Conservation (phyloP, 768 basidiomycete species). For the Aureoboletus auriporus region DNA sequence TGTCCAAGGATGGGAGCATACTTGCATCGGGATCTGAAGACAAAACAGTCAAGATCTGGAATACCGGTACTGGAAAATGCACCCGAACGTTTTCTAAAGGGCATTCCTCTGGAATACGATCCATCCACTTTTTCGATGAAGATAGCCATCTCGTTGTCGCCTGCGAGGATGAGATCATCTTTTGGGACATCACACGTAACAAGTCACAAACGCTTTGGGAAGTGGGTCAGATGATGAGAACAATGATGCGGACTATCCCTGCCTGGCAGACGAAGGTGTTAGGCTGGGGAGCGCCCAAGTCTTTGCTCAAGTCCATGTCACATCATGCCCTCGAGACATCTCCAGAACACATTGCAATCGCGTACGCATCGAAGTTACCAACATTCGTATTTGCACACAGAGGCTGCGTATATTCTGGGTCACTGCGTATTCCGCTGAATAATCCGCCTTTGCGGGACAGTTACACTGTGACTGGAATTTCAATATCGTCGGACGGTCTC, state of each 20-base stretch:
- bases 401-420: not conserved
- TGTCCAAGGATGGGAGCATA: slow-evolving; percentile 16
- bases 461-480: not conserved
- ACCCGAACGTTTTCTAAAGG: slow-evolving; percentile 12
- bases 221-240: not conserved
- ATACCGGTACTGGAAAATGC: slow-evolving; percentile 13
- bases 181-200: slow-evolving; percentile 4
- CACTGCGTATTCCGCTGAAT: not conserved
- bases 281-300: not conserved
- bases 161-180: slow-evolving; percentile 6
- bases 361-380: slow-evolving; percentile 4
- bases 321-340: not conserved
- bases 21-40: slow-evolving; percentile 24
- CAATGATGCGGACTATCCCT: not conserved
- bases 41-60: slow-evolving; percentile 23
- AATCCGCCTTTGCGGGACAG: not conserved
- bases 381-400: slow-evolving; percentile 1
- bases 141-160: slow-evolving; percentile 7
- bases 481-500: slow-evolving; percentile 20
- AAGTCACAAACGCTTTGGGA: slow-evolving; percentile 4
- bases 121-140: slow-evolving; percentile 11
- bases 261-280: slow-evolving; percentile 1
- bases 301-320: not conserved
- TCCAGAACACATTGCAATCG: not conserved
- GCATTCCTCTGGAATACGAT: slow-evolving; percentile 9